These are phyloP conservation scores for Eucalyptus cloeziana DNA, from an alignment of 345 rosid species.

Conservation along the genomic window DNA sequence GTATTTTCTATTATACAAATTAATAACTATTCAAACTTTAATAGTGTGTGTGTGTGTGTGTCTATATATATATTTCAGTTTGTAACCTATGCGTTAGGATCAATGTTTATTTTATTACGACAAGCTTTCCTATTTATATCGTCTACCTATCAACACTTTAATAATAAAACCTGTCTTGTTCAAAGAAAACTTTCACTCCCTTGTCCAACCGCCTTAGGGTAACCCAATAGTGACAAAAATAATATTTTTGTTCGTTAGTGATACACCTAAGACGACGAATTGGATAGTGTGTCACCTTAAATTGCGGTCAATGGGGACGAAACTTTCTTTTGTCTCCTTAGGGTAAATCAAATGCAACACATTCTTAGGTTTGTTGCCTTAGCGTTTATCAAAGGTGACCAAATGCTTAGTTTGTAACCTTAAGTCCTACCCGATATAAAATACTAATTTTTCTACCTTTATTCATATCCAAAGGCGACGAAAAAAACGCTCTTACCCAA, in stretches of 20 bases:
- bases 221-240: background rate
- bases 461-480: background rate
- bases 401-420: background rate
- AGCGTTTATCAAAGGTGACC: background rate
- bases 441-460: background rate
- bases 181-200: background rate
- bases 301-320: background rate
- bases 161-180: background rate
- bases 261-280: background rate
- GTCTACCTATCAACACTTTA: background rate
- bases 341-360: background rate
- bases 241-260: background rate
- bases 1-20: too few species aligned
- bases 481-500: background rate
- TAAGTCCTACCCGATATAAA: background rate
- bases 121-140: too few species aligned
- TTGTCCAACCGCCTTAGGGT: background rate
- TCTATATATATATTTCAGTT: too few species aligned
- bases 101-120: too few species aligned
- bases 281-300: background rate
- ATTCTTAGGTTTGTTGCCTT: background rate
- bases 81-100: too few species aligned
- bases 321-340: background rate
- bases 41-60: too few species aligned
- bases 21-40: too few species aligned